Evolutionary conservation across 2,329 filamentous ascomycete genomes (phyloP).

Genomic region (Cordyceps militaris): DNA sequence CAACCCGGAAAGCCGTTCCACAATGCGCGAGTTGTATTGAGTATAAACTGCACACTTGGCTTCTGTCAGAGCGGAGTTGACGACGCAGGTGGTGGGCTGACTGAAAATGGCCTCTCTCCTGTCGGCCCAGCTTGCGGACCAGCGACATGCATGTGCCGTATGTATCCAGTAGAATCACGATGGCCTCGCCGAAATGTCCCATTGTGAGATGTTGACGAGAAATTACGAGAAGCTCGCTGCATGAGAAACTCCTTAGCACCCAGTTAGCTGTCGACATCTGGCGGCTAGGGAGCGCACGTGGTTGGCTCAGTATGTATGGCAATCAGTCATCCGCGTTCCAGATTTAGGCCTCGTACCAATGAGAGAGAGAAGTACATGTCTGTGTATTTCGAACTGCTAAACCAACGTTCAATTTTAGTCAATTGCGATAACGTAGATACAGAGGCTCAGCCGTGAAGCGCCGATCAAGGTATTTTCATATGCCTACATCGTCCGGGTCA

Average conservation of each 20-base stretch:
- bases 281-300: background rate
- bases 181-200: conserved; percentile 36
- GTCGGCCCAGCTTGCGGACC: conserved; percentile 28
- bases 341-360: no score
- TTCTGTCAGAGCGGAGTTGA: conserved; percentile 33
- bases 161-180: conserved; percentile 38
- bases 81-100: conserved; percentile 23
- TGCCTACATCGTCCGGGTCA: no score
- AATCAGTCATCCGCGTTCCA: background rate
- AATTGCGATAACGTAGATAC: background rate
- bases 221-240: background rate
- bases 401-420: background rate
- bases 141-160: conserved; percentile 40
- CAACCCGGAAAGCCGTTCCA: conserved; percentile 37
- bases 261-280: background rate
- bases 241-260: background rate
- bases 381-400: background rate
- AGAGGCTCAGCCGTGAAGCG: no score
- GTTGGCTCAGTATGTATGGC: background rate
- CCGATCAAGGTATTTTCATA: no score
- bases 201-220: conserved; percentile 17
- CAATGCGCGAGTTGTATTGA: conserved; percentile 32
- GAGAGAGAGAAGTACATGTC: background rate
- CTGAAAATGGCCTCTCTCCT: conserved; percentile 14
- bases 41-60: conserved; percentile 37